Evolutionary conservation across 2,329 filamentous ascomycete species (phyloP).

Genomic region (Pseudogymnoascus sp.): DNA sequence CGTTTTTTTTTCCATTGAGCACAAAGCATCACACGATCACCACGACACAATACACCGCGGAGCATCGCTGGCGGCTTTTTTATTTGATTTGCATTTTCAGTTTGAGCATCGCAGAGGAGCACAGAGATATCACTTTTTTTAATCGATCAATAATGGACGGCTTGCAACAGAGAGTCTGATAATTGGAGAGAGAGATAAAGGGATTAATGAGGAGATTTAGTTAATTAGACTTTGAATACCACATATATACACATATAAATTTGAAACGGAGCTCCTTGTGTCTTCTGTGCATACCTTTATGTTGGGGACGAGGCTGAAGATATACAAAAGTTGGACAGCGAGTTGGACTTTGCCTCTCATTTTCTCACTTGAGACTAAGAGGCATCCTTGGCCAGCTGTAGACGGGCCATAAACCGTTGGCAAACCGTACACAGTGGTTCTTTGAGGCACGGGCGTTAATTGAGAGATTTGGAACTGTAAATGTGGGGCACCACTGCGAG

Average conservation of each 20-base stretch:
- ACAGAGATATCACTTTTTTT: neutral
- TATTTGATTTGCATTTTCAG: neutral
- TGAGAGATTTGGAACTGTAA: too few relatives aligned
- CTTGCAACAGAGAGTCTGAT: neutral
- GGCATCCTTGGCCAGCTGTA: neutral
- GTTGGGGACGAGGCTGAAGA: too few relatives aligned
- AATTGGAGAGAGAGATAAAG: neutral
- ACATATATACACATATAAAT: neutral
- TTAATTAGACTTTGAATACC: neutral
- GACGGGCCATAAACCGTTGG: too few relatives aligned
- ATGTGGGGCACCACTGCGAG: too few relatives aligned
- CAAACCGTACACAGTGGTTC: too few relatives aligned
- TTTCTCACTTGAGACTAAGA: neutral
- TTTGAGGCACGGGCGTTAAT: too few relatives aligned
- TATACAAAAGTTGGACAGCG: too few relatives aligned
- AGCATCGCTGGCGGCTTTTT: neutral
- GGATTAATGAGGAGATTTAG: neutral
- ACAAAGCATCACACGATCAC: neutral
- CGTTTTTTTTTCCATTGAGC: neutral
- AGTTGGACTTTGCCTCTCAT: neutral
- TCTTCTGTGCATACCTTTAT: neutral
- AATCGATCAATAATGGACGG: neutral
- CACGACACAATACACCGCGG: neutral
- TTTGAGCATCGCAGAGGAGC: neutral
- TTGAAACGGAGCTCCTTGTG: neutral